Evolutionary conservation across 2,329 filamentous ascomycete species (phyloP), one percentile per base, ranked within the genome.

Genomic region (Aspergillus ruber): DNA sequence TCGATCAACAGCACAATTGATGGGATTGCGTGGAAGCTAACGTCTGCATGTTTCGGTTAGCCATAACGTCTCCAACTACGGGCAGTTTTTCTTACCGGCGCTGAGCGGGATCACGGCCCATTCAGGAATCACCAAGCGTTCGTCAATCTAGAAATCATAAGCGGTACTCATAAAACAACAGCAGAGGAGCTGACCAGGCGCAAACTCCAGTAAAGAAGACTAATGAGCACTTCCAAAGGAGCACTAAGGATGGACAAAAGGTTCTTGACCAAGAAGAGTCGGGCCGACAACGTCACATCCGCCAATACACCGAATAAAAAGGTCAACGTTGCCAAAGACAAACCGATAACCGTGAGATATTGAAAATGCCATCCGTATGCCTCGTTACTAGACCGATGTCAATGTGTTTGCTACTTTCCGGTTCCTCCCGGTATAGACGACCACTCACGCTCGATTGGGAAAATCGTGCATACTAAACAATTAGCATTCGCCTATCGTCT

Each of bases 291-390:
- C 0, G 75, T 76, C 0, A 81, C 50, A 64, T 84, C 81, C 32
- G 81, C 78, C 38, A 80, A 56, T 2, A 83, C 66, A 32, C 72
- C 81, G 47, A 73, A 60, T 18, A 64, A 48, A 63, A 83, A 83
- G 29, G 80, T 81, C 40, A 74, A 32, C 2, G 79, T 78, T 1
- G 79, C 72, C 43, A 83, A 65, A 4, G 72, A 66, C 6, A 83
- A 72, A 39, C 81, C 81, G 56, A 84, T 76, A 55, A 83, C 81
- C 50, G 81, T 84, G 18, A 84, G 70, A 59, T 81, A 83, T 66
- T 83, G 81, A 51, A 84, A 75, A 59, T 84, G 81, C 80, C 81
- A 83, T 55, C 81, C 81, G 63, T 81, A 83, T 32, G 78, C 77
- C 12, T 79, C 70, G 54, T 79, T 82, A 38, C 74, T 80, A 49